Percentiles rank a stretch among this genome's conserved stretches.
These are phyloP conservation scores for Paraurostyla sp. DNA, from an alignment of 73 alveolate species.

Conservation along the genomic window DNA sequence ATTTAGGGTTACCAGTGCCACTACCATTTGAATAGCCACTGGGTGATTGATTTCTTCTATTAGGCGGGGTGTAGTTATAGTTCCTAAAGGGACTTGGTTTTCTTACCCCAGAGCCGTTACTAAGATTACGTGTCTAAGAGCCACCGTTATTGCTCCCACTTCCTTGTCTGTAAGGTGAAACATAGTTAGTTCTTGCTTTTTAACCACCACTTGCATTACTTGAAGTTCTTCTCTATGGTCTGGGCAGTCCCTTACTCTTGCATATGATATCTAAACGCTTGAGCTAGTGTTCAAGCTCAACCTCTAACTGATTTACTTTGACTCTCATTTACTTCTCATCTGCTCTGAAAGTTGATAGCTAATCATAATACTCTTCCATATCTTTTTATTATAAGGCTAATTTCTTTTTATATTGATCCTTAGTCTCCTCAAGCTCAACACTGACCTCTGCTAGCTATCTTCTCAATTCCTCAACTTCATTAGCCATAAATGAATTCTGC, in stretches of 20 bases:
- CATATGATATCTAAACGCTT: slow-evolving; percentile 62
- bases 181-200: slow-evolving; percentile 4
- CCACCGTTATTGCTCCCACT: background rate
- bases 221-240: slow-evolving; percentile 32
- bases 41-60: slow-evolving; percentile 17
- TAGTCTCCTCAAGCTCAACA: slow-evolving; percentile 52
- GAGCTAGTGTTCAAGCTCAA: slow-evolving; percentile 35
- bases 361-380: slow-evolving; percentile 45
- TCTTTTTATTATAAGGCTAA: slow-evolving; percentile 40
- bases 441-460: slow-evolving; percentile 45
- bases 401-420: slow-evolving; percentile 21
- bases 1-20: background rate
- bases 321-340: slow-evolving; percentile 49
- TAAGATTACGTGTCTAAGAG: background rate
- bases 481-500: background rate
- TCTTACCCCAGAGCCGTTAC: background rate
- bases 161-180: slow-evolving; percentile 52
- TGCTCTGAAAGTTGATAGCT: background rate
- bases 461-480: slow-evolving; percentile 56
- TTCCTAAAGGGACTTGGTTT: slow-evolving; percentile 39
- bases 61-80: slow-evolving; percentile 59
- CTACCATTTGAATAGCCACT: background rate
- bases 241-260: slow-evolving; percentile 61
- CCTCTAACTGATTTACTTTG: slow-evolving; percentile 58
- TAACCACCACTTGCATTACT: slow-evolving; percentile 3